These are phyloP conservation scores for Penicillium oxalicum DNA, from an alignment of 2,329 filamentous ascomycete species.

Conservation along the genomic window DNA sequence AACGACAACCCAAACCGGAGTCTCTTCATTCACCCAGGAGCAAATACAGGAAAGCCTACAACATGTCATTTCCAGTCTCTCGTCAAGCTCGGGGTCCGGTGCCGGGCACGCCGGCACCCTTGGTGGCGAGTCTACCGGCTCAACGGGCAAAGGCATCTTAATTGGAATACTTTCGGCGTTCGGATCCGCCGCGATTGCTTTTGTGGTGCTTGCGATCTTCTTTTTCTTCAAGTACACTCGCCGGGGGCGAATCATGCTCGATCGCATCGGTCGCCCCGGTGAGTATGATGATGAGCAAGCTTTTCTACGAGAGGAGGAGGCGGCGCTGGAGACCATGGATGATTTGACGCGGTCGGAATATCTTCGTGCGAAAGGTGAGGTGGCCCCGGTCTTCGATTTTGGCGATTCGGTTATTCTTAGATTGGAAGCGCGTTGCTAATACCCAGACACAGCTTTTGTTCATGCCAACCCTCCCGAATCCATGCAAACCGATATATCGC, in stretches of 20 bases:
- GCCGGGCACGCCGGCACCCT: constrained; percentile 23
- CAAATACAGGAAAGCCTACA: constrained; percentile 34
- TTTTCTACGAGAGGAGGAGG: constrained; percentile 86
- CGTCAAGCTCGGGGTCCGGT: constrained; percentile 16
- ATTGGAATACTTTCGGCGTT: constrained; percentile 94
- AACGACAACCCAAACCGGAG: constrained; percentile 10
- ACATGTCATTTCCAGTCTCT: constrained; percentile 28
- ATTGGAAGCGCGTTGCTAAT: background rate
- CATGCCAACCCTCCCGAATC: constrained; percentile 94
- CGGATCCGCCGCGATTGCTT: constrained; percentile 80
- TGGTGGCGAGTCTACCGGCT: constrained; percentile 43
- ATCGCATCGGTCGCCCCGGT: constrained; percentile 85
- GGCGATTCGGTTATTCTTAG: background rate
- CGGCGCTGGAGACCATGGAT: constrained; percentile 92
- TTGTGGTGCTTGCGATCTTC: constrained; percentile 70
- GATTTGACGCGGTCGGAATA: constrained; percentile 88
- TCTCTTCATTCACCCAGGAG: constrained; percentile 12
- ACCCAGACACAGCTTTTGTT: constrained; percentile 65
- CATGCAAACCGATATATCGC: constrained; percentile 88
- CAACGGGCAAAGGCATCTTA: constrained; percentile 71
- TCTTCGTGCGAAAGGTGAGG: constrained; percentile 81
- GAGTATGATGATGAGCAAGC: constrained; percentile 98
- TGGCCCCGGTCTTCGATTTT: too few species aligned
- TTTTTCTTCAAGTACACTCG: constrained; percentile 92
- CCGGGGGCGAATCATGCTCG: constrained; percentile 82